A percentile compares a stretch with the other conserved stretches of the same genome.
These are phyloP conservation scores for Phytophthora constricta DNA, from an alignment of 352 stramenopile species.

Conservation along the genomic window DNA sequence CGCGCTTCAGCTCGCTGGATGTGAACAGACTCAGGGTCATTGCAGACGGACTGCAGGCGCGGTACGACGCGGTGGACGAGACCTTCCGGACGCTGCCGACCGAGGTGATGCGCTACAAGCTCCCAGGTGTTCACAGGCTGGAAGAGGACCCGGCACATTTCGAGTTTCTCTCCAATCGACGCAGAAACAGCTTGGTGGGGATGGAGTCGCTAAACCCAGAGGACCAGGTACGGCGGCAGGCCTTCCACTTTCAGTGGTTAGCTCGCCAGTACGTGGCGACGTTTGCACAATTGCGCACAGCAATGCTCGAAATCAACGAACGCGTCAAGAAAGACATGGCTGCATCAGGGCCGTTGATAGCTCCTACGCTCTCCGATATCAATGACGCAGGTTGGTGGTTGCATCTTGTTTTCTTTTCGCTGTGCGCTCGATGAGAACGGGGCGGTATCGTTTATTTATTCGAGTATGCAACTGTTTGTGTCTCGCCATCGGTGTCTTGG, in stretches of 20 bases:
- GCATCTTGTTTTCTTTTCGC: background rate
- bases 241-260: conserved; percentile 78
- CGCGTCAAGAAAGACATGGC: conserved; percentile 53
- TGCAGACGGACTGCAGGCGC: conserved; percentile 52
- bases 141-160: conserved; percentile 67
- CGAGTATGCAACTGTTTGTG: conserved; percentile 26
- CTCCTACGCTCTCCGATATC: conserved; percentile 52
- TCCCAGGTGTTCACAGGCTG: conserved; percentile 57
- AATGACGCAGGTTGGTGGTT: conserved; percentile 59
- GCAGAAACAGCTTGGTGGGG: conserved; percentile 33
- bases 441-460: conserved; percentile 16
- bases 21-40: conserved; percentile 65
- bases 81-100: conserved; percentile 61
- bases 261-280: conserved; percentile 68
- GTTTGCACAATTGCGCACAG: conserved; percentile 59
- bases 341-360: conserved; percentile 30
- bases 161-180: conserved; percentile 39
- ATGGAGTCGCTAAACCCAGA: conserved; percentile 31
- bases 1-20: conserved; percentile 77
- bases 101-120: conserved; percentile 72
- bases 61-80: conserved; percentile 62
- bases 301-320: conserved; percentile 57
- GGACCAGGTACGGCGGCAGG: conserved; percentile 51
- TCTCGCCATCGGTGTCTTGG: conserved; percentile 27
- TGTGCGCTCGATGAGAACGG: background rate